Evolutionary conservation across 768 basidiomycete genomes (phyloP), one percentile per base, ranked within the genome.

Genomic region (Guyanaporus albipodus): DNA sequence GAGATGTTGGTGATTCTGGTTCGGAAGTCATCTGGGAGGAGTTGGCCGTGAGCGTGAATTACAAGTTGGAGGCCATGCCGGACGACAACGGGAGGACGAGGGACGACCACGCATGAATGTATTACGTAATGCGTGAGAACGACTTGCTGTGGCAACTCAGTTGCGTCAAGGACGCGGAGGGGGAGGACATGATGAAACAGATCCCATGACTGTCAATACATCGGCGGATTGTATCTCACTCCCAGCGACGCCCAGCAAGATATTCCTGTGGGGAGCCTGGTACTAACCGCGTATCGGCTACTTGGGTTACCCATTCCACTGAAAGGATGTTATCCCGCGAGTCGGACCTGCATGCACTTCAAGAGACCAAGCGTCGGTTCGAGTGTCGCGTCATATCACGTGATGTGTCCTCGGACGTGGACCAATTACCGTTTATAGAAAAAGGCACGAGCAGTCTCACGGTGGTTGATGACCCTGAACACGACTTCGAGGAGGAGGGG

Each of bases 401-500:
- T n/a, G n/a, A n/a, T n/a, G n/a, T n/a, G 63, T 64, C 65, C 63
- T 64, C 63, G 63, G 65, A 64, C 35, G 62, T 21, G n/a, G 49
- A 37, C 23, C 10, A 46, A 24, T 11, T 53, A 12, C 56, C 43
- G 42, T 48, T 15, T 46, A 38, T n/a, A 11, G 55, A 60, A 34
- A 49, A 52, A 60, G 60, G 65, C 65, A 64, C 65, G 65, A 65
- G 60, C 52, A 8, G 37, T 64, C 63, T 32, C 63, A 64, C 63
- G 61, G 44, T n/a, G 38, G 24, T 27, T 31, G 18, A 42, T 47
- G 65, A 63, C 63, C 63, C 63, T 67, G 58, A 44, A 18, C 32
- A 33, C 27, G 37, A 46, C 29, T 38, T 48, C 44, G 38, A 29
- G 24, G 43, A 46, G 39, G 24, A 43, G 22, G 17, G 32, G 42